phyloP scores from a whole-genome alignment of 1,139 yeast genomes.

The Insectozyma bohioensis region DNA sequence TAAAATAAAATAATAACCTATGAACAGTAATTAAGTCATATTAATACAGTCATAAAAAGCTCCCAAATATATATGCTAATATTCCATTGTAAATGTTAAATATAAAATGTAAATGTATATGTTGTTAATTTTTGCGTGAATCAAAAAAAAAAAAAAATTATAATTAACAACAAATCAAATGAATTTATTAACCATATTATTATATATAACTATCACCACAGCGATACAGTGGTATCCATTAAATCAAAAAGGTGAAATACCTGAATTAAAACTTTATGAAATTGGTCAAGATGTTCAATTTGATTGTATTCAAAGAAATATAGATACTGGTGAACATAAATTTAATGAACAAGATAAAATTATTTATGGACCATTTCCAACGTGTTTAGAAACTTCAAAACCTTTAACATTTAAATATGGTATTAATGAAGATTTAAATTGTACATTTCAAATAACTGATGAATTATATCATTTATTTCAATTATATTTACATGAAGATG shows the following conservation, averaged over 20 bases:
- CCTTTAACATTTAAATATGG: conserved; percentile 58
- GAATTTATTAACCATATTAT: too few relatives aligned
- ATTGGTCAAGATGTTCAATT: conserved; percentile 49
- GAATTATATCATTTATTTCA: conserved; percentile 72
- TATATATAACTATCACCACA: conserved; percentile 8
- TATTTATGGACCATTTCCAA: conserved; percentile 58
- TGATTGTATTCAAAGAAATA: conserved; percentile 65
- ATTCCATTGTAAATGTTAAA: too few relatives aligned
- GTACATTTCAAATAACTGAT: conserved; percentile 66
- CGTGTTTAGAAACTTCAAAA: conserved; percentile 62
- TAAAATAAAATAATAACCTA: not conserved
- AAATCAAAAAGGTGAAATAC: conserved; percentile 38
- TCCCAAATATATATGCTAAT: too few relatives aligned
- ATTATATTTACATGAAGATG: conserved; percentile 73
- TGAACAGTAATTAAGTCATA: too few relatives aligned
- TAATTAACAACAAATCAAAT: too few relatives aligned
- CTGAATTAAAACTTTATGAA: conserved; percentile 38
- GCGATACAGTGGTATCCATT: conserved; percentile 36
- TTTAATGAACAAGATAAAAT: conserved; percentile 62
- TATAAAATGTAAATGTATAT: too few relatives aligned
- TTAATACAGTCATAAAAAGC: too few relatives aligned
- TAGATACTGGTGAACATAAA: conserved; percentile 74
- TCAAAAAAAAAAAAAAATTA: conserved; percentile 1
- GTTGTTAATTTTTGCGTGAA: too few relatives aligned
- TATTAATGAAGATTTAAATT: conserved; percentile 51